A percentile compares a stretch with the other conserved stretches of the same genome.
Conservation (phyloP, 345 rosid genomes). For the Eutrema japonicum region DNA sequence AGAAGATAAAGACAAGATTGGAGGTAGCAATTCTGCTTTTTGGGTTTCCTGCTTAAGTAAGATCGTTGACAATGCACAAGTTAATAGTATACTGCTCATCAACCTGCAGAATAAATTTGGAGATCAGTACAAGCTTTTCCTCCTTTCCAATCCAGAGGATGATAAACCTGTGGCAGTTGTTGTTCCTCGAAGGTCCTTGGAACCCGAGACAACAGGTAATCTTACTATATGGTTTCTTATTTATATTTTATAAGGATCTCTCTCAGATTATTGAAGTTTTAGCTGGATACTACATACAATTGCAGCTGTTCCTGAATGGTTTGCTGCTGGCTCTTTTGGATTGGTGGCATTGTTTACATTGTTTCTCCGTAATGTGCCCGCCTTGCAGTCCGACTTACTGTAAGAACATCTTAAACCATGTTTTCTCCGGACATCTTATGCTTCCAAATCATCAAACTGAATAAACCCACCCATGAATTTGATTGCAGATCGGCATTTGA, state of each 20-base stretch:
- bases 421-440: conserved; percentile 17
- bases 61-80: conserved; percentile 3
- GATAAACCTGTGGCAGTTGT: conserved; percentile 96
- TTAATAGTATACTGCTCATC: conserved; percentile 10
- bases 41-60: neutral
- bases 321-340: conserved; percentile 96
- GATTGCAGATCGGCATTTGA: conserved; percentile 74
- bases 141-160: conserved; percentile 89
- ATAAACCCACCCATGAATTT: conserved; percentile 4
- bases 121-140: conserved; percentile 83
- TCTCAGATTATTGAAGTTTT: conserved; percentile 3
- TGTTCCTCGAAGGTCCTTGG: conserved; percentile 79
- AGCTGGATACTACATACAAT: conserved; percentile 18
- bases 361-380: conserved; percentile 91
- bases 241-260: neutral
- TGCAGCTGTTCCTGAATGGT: conserved; percentile 97
- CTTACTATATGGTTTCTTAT: conserved; percentile 16
- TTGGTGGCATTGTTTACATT: conserved; percentile 75
- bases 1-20: conserved; percentile 77
- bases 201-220: conserved; percentile 79
- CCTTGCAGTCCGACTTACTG: conserved; percentile 81
- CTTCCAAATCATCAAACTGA: conserved; percentile 11
- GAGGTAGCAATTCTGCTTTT: conserved; percentile 48
- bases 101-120: conserved; percentile 73
- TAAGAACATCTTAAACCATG: conserved; percentile 47